A percentile compares a stretch with the other conserved stretches of the same genome.
Evolutionary conservation across 495 filamentous ascomycete species (phyloP).

Genomic region (Haplographium delicatum): DNA sequence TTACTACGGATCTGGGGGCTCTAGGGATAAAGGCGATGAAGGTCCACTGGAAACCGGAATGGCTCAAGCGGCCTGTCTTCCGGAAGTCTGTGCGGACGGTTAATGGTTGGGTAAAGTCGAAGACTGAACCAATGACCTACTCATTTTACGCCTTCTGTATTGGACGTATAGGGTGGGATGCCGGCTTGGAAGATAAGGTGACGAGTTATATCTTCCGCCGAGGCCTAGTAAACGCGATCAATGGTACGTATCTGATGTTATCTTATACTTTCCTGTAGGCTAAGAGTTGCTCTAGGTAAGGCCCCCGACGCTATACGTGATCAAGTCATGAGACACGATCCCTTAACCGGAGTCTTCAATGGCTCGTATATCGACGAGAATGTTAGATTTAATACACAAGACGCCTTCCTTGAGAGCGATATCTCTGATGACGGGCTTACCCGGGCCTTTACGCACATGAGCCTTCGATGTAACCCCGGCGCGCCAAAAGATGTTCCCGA

Average conservation of each 20-base stretch:
- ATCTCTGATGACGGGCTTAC: constrained; percentile 22
- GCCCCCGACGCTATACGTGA: constrained; percentile 17
- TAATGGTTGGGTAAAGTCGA: constrained; percentile 18
- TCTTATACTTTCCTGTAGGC: neutral
- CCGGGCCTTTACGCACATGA: constrained; percentile 24
- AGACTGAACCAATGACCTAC: constrained; percentile 16
- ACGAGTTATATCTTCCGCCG: constrained; percentile 20
- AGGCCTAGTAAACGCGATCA: constrained; percentile 16
- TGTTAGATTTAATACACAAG: constrained; percentile 23
- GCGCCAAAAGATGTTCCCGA: constrained; percentile 3
- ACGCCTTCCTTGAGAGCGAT: constrained; percentile 20
- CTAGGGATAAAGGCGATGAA: constrained; percentile 10
- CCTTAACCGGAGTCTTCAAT: constrained; percentile 15
- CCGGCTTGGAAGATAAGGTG: constrained; percentile 18
- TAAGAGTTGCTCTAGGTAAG: constrained; percentile 16
- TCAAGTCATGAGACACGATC: constrained; percentile 19
- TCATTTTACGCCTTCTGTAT: constrained; percentile 10
- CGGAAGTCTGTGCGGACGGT: constrained; percentile 8
- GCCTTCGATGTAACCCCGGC: constrained; percentile 12
- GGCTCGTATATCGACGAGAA: constrained; percentile 9
- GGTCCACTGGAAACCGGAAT: constrained; percentile 22
- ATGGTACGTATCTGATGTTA: constrained; percentile 16
- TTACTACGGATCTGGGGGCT: constrained; percentile 13
- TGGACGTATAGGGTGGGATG: constrained; percentile 11
- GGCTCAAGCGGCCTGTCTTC: constrained; percentile 23